Evolutionary conservation across 257 asterid genomes (phyloP).

Genomic region (Thymus quinquecostatus): DNA sequence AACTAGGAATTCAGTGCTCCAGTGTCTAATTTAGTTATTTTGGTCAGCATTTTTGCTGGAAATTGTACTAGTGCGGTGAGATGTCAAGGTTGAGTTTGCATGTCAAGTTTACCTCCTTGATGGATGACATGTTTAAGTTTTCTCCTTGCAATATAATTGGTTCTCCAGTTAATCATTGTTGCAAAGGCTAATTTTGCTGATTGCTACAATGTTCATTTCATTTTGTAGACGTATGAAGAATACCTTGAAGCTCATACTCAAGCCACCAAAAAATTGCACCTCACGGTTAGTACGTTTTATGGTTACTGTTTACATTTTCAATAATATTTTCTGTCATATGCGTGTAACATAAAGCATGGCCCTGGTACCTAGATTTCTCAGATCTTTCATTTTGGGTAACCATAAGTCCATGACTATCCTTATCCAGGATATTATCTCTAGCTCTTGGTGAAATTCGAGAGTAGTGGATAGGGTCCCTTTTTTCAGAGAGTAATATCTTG

Average conservation of each 20-base stretch:
- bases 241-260: constrained; percentile 82
- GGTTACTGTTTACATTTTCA: constrained; percentile 15
- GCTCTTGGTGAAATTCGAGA: constrained; percentile 28
- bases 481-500: constrained; percentile 5
- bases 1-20: not conserved
- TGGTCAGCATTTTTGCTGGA: not conserved
- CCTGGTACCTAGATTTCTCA: constrained; percentile 7
- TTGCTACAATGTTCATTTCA: constrained; percentile 31
- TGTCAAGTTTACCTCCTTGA: constrained; percentile 16
- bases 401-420: not conserved
- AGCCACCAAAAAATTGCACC: constrained; percentile 51
- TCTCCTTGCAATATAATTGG: not conserved
- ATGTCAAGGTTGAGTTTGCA: constrained; percentile 13
- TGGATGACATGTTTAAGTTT: constrained; percentile 7
- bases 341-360: constrained; percentile 10
- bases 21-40: constrained; percentile 2
- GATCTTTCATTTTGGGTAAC: constrained; percentile 3
- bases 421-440: constrained; percentile 15
- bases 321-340: constrained; percentile 22
- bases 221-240: constrained; percentile 91
- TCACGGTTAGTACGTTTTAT: constrained; percentile 58
- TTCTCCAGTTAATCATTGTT: constrained; percentile 19
- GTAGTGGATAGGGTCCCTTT: not conserved
- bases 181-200: constrained; percentile 30
- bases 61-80: not conserved